Base-by-base conservation (phyloP, 371 early-diverging fungal genomes). In the Nematocida ironsii region DNA sequence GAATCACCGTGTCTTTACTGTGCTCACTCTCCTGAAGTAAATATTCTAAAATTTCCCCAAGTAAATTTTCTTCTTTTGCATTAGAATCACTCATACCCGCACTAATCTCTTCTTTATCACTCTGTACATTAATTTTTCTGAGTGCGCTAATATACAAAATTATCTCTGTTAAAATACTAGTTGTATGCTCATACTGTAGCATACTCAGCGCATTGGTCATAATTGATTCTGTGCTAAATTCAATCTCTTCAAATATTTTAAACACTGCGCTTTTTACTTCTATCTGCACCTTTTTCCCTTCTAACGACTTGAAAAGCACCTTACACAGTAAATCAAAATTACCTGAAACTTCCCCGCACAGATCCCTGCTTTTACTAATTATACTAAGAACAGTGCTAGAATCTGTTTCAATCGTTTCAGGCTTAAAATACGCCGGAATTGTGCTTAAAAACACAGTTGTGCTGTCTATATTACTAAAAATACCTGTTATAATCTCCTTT, bases 101-200 rank as follows among this genome's bases (percentile, higher is more conserved):
- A n/a, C 11, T 23, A 11, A 25, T 42, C 23, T 16, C 42, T n/a
- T 7, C 42, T 33, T 18, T 42, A 11, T 18, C n/a, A 9, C 42
- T 40, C 6, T 9, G 6, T 13, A 33, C 64, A 16, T 16, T 11
- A 9, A 23, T 42, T 64, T 23, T 64, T 39, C 45, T 39, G 16
- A 64, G 13, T 64, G 64, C 64, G 5, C 64, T 64, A 13, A 78
- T 40, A 52, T 67, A 70, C 20, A 78, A 27, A 45, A 78, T 48
- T 9, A 70, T 45, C 67, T 78, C 80, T 44, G 56, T 42, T n/a
- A 78, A 71, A 4, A 70, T 60, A 42, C 20, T 56, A 5, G 56
- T 57, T 9, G 80, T 82, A 54, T 78, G 80, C 55, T 78, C 80
- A 11, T 82, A n/a, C 5, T 48, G 68, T 23, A 78, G 60, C 82